A percentile compares a stretch with the other conserved stretches of the same genome.
These are phyloP conservation scores for Colletotrichum sp. DNA, from an alignment of 2,329 filamentous ascomycete genomes.

Conservation along the genomic window DNA sequence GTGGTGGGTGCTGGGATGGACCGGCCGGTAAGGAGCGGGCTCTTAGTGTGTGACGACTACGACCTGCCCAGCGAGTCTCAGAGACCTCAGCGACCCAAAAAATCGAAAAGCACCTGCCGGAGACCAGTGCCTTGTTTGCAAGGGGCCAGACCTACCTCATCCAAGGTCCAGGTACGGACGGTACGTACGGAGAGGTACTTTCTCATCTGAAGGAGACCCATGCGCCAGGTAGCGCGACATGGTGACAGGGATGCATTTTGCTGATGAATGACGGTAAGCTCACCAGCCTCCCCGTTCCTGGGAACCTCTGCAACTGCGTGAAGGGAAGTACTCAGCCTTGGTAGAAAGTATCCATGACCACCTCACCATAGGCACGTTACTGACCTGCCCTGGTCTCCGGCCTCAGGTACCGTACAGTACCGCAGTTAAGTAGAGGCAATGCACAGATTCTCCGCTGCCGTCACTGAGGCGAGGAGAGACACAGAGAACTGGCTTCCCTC, in stretches of 20 bases:
- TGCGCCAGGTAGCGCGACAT: background rate
- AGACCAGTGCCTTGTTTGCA: conserved; percentile 5
- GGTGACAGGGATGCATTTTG: background rate
- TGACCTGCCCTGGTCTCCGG: background rate
- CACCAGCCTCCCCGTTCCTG: background rate
- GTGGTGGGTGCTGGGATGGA: conserved; percentile 14
- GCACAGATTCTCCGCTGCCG: conserved; percentile 1
- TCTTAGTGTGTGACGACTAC: conserved; percentile 13
- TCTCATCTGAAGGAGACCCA: background rate
- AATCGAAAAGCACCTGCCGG: conserved; percentile 4
- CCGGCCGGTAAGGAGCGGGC: conserved; percentile 6
- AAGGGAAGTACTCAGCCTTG: background rate
- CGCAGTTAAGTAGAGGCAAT: background rate
- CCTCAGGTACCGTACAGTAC: background rate
- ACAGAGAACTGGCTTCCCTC: background rate
- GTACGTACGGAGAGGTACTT: background rate
- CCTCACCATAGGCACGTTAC: background rate
- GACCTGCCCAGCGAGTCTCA: conserved; percentile 9
- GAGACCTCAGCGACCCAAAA: background rate
- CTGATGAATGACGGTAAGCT: background rate
- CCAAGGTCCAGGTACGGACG: background rate
- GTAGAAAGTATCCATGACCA: background rate
- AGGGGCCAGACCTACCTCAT: background rate
- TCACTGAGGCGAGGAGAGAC: background rate
- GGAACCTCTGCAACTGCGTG: background rate